Conservation (phyloP, 2,329 filamentous ascomycete species). For the Beauveria medogensis region DNA sequence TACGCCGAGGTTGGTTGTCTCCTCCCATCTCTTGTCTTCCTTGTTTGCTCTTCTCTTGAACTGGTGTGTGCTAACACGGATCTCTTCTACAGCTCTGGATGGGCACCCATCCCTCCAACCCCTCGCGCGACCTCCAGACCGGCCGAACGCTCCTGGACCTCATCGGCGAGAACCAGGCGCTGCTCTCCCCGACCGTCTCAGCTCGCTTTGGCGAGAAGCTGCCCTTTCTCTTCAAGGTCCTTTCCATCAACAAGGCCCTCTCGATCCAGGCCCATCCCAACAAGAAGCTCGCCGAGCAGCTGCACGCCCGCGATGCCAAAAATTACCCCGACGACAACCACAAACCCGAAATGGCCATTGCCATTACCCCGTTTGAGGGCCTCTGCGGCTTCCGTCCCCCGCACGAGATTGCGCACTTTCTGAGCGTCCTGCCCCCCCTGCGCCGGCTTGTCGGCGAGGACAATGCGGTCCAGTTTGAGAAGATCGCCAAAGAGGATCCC, state of each 20-base stretch:
- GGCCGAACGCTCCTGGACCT: conserved; percentile 81
- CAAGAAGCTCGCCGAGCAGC: conserved; percentile 79
- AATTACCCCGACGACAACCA: conserved; percentile 99
- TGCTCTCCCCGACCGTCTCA: conserved; percentile 66
- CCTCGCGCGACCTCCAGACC: conserved; percentile 80
- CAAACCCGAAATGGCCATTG: conserved; percentile 99
- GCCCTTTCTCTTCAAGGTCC: conserved; percentile 95
- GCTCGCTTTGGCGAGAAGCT: conserved; percentile 73
- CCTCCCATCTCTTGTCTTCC: too few species aligned
- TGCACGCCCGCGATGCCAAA: conserved; percentile 78
- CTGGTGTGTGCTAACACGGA: not conserved
- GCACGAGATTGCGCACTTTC: conserved; percentile 77
- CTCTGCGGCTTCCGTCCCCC: conserved; percentile 92
- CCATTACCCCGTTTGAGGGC: conserved; percentile 91
- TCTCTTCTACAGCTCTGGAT: conserved; percentile 74
- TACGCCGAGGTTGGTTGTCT: conserved; percentile 70
- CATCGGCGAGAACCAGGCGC: conserved; percentile 74
- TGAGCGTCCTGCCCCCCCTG: conserved; percentile 49
- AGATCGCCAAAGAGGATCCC: conserved; percentile 35
- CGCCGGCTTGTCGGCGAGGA: conserved; percentile 59
- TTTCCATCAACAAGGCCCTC: conserved; percentile 90
- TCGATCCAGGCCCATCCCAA: conserved; percentile 97
- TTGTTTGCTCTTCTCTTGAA: not conserved
- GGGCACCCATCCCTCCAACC: conserved; percentile 94
- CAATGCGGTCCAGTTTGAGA: conserved; percentile 47